phyloP scores from a whole-genome alignment of 257 asterid genomes.

The Penstemon newberryi region DNA sequence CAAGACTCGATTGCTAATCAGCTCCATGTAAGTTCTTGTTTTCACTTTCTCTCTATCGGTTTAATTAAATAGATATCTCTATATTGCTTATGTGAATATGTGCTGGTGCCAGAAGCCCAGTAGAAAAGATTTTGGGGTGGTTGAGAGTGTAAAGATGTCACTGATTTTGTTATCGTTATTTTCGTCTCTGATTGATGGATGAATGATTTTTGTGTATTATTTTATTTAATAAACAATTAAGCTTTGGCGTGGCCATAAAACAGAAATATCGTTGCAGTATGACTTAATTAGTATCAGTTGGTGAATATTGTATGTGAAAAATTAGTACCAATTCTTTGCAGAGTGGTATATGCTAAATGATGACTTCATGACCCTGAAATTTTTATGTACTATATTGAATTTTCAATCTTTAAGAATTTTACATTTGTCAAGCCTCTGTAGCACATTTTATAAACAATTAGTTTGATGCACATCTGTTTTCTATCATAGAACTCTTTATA shows the following conservation, averaged over 20 bases:
- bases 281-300: conserved; percentile 8
- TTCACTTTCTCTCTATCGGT: not conserved
- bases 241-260: conserved; percentile 20
- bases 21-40: conserved; percentile 53
- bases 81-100: conserved; percentile 21
- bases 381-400: too few relatives aligned
- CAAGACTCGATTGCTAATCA: conserved; percentile 87
- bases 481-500: not conserved
- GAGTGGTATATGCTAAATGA: not conserved
- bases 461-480: conserved; percentile 3
- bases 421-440: conserved; percentile 1
- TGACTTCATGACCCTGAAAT: too few relatives aligned
- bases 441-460: conserved; percentile 1
- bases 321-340: conserved; percentile 15
- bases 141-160: conserved; percentile 29
- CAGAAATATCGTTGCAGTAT: conserved; percentile 19
- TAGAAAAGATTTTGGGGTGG: conserved; percentile 28
- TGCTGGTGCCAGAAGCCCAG: conserved; percentile 22
- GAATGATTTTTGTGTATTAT: conserved; percentile 33
- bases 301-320: conserved; percentile 12
- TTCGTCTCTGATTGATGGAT: conserved; percentile 22
- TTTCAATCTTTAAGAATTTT: not conserved
- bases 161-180: conserved; percentile 22
- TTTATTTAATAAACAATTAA: conserved; percentile 20
- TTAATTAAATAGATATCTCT: not conserved